A percentile compares a stretch with the other conserved stretches of the same genome.
Conservation (phyloP, 257 asterid genomes). For the Cinchona pubescens region DNA sequence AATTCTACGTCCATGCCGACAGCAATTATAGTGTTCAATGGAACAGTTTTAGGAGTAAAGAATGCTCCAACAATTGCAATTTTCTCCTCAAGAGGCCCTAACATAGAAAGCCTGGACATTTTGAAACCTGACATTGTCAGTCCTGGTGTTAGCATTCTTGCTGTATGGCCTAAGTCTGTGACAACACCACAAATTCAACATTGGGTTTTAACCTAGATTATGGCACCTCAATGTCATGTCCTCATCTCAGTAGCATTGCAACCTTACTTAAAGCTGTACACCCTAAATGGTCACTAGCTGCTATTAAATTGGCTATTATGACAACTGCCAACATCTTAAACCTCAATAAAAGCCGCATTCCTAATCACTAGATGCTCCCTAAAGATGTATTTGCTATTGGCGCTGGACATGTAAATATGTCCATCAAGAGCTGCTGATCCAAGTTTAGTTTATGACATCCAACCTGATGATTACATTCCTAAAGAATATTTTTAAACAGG, state of each 20-base stretch:
- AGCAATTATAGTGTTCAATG: too few relatives aligned
- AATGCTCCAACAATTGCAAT: slow-evolving; percentile 1
- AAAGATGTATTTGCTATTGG: slow-evolving; percentile 22
- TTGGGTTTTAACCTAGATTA: slow-evolving; percentile 13
- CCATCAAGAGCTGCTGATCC: slow-evolving; percentile 32
- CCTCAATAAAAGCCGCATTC: slow-evolving; percentile 5
- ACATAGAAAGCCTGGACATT: too few relatives aligned
- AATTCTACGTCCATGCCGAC: too few relatives aligned
- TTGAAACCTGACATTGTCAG: too few relatives aligned
- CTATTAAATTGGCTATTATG: slow-evolving; percentile 23
- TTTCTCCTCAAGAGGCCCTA: too few relatives aligned
- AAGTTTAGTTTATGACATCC: slow-evolving; percentile 31
- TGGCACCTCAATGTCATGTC: slow-evolving; percentile 27
- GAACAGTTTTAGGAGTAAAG: neutral
- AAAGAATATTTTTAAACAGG: too few relatives aligned
- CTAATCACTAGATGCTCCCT: slow-evolving; percentile 10
- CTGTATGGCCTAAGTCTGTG: slow-evolving; percentile 25
- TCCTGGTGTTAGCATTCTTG: slow-evolving; percentile 18
- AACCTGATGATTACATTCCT: too few relatives aligned
- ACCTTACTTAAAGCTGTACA: slow-evolving; percentile 21
- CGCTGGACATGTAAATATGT: slow-evolving; percentile 30
- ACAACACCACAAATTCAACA: slow-evolving; percentile 17
- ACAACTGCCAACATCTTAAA: slow-evolving; percentile 20
- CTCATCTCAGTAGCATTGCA: slow-evolving; percentile 28
- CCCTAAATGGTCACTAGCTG: slow-evolving; percentile 30